Conservation (phyloP, 352 stramenopile species). For the Globisporangium nodosum region DNA sequence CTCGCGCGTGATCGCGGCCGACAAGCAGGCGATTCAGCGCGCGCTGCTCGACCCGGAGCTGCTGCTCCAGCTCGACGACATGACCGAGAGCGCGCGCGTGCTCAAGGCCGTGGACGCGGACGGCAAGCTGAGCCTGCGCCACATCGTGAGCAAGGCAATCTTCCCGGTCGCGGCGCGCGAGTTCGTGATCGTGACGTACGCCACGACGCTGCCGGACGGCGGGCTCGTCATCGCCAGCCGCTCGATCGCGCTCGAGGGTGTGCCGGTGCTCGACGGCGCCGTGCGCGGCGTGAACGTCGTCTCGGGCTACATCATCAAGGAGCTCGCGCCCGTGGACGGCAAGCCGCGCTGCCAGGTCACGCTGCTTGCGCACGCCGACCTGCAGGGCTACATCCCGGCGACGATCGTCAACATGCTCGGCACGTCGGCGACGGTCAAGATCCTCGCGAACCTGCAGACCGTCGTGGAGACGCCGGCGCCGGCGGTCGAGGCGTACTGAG, state of each 20-base stretch:
- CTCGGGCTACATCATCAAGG: slow-evolving; percentile 74
- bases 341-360: slow-evolving; percentile 64
- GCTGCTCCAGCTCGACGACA: slow-evolving; percentile 73
- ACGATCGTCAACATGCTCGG: slow-evolving; percentile 82
- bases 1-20: slow-evolving; percentile 40
- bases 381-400: slow-evolving; percentile 73
- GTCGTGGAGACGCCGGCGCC: slow-evolving; percentile 18
- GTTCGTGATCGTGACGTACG: slow-evolving; percentile 65
- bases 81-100: slow-evolving; percentile 62
- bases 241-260: slow-evolving; percentile 43
- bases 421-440: slow-evolving; percentile 79
- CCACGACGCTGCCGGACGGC: slow-evolving; percentile 44
- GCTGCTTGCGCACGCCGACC: slow-evolving; percentile 68
- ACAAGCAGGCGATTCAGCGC: slow-evolving; percentile 49
- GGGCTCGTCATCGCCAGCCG: slow-evolving; percentile 60
- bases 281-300: slow-evolving; percentile 66
- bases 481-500: neutral
- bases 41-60: slow-evolving; percentile 55
- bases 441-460: slow-evolving; percentile 61
- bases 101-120: slow-evolving; percentile 49
- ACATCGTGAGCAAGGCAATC: slow-evolving; percentile 73
- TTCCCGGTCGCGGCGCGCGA: slow-evolving; percentile 74
- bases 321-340: slow-evolving; percentile 37
- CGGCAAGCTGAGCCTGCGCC: slow-evolving; percentile 52
- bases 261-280: slow-evolving; percentile 43